Evolutionary conservation across 2,329 filamentous ascomycete genomes (phyloP).

Genomic region (Moelleriella libera): DNA sequence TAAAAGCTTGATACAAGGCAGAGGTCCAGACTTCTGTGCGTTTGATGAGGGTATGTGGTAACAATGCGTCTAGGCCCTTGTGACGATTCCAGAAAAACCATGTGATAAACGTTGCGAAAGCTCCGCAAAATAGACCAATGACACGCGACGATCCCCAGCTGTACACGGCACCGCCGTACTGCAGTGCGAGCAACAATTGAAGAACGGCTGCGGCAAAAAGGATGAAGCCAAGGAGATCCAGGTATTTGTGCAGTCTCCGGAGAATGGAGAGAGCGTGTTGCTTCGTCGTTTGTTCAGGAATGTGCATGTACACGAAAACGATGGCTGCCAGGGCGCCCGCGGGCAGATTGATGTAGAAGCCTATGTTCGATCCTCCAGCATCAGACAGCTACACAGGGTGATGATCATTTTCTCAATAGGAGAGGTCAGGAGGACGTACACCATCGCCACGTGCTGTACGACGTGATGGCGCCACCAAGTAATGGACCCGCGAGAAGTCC

Average conservation of each 20-base stretch:
- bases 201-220: constrained; percentile 27
- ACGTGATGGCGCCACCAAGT: constrained; percentile 23
- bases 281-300: constrained; percentile 22
- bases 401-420: neutral
- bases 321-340: constrained; percentile 21
- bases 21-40: constrained; percentile 19
- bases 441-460: constrained; percentile 26
- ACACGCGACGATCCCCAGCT: constrained; percentile 17
- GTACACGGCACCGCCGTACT: constrained; percentile 25
- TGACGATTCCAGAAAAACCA: constrained; percentile 25
- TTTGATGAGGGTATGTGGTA: constrained; percentile 25
- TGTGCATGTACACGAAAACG: constrained; percentile 14
- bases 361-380: constrained; percentile 6
- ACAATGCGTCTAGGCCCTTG: constrained; percentile 30
- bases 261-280: constrained; percentile 11
- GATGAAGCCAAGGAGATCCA: constrained; percentile 27
- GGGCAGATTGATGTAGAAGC: constrained; percentile 33
- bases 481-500: constrained; percentile 28
- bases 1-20: constrained; percentile 22
- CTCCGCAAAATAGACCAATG: constrained; percentile 25
- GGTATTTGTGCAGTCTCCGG: constrained; percentile 9
- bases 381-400: neutral
- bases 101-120: constrained; percentile 14
- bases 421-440: constrained; percentile 13
- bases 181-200: constrained; percentile 28